Evolutionary conservation across 257 asterid genomes (phyloP), one percentile per base, ranked within the genome.

Genomic region (Ophiorrhiza pumila): DNA sequence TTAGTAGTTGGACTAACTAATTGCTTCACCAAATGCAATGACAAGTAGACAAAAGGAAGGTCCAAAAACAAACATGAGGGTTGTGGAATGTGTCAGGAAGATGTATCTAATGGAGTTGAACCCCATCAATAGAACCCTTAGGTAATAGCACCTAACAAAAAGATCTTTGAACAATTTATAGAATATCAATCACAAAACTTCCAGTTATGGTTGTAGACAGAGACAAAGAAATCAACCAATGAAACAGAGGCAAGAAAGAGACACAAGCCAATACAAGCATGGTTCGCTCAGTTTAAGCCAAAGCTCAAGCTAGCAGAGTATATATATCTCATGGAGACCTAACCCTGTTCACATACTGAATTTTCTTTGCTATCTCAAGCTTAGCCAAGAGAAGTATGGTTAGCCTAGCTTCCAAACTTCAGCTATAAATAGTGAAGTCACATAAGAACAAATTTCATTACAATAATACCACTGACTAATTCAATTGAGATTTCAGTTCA

Each of bases 101-200:
- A 12, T 32, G 37, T 35, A 61, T 61, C 53, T 64, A 64, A 6
- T 25, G 74, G 27, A 71, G 68, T 46, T 60, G 66, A 60, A 46
- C 25, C 53, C 25, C 53, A 47, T 13, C 20, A 62, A 53, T 34
- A n/a, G n/a, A n/a, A n/a, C n/a, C n/a, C n/a, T 34, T 61, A 61
- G 45, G 66, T 45, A 61, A 32, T 55, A 25, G 2, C 2, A 23
- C 8, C 32, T 55, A 55, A 55, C 23, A 32, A 55, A 55, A 6
- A 9, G 31, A 55, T 23, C 31, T 7, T 10, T 20, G 61, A n/a
- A 22, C 17, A 64, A 11, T 3, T 7, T 7, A 43, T 71, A 58
- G 22, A n/a, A 41, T 29, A 12, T 2, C 35, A 68, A 11, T 18
- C 45, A 60, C 10, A 49, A 29, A 66, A 5, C 39, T 41, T 45